Evolutionary conservation across 2,329 filamentous ascomycete species (phyloP), one percentile per base, ranked within the genome.

Genomic region (Fusarium sulawesiense): DNA sequence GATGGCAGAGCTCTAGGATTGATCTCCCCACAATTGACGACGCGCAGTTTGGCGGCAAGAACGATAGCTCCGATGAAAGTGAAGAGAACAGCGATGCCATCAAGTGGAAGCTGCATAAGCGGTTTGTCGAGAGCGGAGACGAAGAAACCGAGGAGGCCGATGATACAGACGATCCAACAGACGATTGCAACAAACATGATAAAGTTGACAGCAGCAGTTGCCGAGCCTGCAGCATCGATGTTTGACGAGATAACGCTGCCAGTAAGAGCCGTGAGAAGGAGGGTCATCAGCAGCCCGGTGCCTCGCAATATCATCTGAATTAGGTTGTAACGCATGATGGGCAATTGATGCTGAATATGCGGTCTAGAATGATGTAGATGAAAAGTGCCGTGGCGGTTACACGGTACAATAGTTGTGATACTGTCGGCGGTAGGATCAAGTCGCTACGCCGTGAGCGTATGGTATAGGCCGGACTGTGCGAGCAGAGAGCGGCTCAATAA

Each of bases 51-150:
- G 25, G 91, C 90, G 7, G 92, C 87, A 44, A 93, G 84, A 12
- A 92, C 91, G 64, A 94, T 84, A 66, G 87, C 91, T 59, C 83
- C 87, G 78, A 92, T 89, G 75, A 94, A 88, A 71, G 88, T 90
- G 83, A 94, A 92, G 57, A 94, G 78, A 4, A 86, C 83, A 56
- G 89, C 87, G 32, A 89, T 73, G 14, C 76, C 82, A 79, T 93
- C 91, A 50, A 91, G 78, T 16, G 79, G 82, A 34, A 90, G 77
- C 60, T 87, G 79, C 51, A 87, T 78, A 18, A 89, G 76, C 29
- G 86, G 85, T 51, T 88, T 78, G 67, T 82, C 81, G 62, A 89
- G 79, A 56, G 80, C 79, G 42, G 87, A 84, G 70, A 89, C 80
- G 74, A 91, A 81, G 27, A 84, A 79, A 5, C 86, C 83, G 9